Conservation (phyloP, 2,329 filamentous ascomycete species). For the Colletotrichum ledebouriae region DNA sequence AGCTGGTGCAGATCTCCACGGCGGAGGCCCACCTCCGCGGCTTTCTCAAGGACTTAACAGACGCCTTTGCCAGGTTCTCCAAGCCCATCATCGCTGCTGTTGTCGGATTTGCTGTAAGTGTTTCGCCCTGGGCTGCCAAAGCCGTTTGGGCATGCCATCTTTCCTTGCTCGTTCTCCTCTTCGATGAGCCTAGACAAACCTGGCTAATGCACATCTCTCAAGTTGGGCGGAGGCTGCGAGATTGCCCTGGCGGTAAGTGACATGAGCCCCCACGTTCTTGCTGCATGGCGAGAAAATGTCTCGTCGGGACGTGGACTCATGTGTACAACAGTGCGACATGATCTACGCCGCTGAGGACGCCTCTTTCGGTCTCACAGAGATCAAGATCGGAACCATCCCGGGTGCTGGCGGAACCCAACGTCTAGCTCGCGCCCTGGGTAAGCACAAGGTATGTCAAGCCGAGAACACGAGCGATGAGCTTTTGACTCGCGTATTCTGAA, state of each 20-base stretch:
- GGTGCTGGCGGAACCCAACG: constrained; percentile 58
- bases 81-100: constrained; percentile 65
- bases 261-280: neutral
- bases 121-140: neutral
- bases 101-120: constrained; percentile 62
- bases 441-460: constrained; percentile 51
- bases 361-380: constrained; percentile 57
- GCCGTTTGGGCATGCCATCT: neutral
- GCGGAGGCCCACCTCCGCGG: constrained; percentile 44
- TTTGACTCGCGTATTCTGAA: constrained; percentile 47
- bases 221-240: constrained; percentile 65
- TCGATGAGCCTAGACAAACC: neutral
- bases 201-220: constrained; percentile 20
- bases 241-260: constrained; percentile 58
- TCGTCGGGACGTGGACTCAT: neutral
- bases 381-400: constrained; percentile 56
- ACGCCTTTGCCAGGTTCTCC: constrained; percentile 52
- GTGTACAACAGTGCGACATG: constrained; percentile 52
- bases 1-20: constrained; percentile 44
- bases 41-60: constrained; percentile 56
- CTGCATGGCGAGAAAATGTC: constrained; percentile 7
- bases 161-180: constrained; percentile 2
- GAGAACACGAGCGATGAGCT: constrained; percentile 19
- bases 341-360: constrained; percentile 53
- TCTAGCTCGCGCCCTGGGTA: constrained; percentile 56